Evolutionary conservation across 305 asterid genomes (phyloP), one percentile per base, ranked within the genome.

Genomic region (Fraxinus sp.): DNA sequence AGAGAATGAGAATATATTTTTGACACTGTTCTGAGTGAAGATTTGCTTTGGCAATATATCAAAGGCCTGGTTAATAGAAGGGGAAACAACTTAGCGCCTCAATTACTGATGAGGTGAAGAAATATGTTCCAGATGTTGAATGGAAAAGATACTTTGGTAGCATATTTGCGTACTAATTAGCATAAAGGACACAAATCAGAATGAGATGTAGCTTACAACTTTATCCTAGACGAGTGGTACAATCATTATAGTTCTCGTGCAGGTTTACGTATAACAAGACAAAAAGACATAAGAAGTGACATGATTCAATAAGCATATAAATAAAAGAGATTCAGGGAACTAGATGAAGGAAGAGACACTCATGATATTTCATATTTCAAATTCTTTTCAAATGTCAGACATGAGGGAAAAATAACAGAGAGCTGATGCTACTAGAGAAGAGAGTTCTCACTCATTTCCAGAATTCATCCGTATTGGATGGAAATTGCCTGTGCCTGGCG

Each of bases 391-490:
- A 62, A 62, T 22, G 30, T 24, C 71, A 62, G 71, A 62, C 71
- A 22, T 1, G 3, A 22, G 32, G 14, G 33, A 22, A 22, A 62
- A 24, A 62, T 62, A 22, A 62, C 71, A 62, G 30, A 59, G 30
- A 62, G 71, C 71, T 62, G 71, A 22, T 62, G 71, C 71, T 22
- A 22, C 30, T 18, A 39, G 57, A 22, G 55, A 84, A 78, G 79
- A 57, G 59, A 37, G 83, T 78, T 18, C 94, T 91, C 82, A 93
- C 98, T 90, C 90, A 36, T 92, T 90, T 80, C 90, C 93, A 70
- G 97, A 89, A 87, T 87, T 89, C 91, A 91, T 91, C 71, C 77
- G 89, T 89, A 90, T 87, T 7, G 93, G 94, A 73, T 89, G 92
- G 78, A 84, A 89, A 90, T 91, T 88, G 44, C 88, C 89, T 2